phyloP scores from a whole-genome alignment of 768 basidiomycete species.

The Lactarius trivialis region DNA sequence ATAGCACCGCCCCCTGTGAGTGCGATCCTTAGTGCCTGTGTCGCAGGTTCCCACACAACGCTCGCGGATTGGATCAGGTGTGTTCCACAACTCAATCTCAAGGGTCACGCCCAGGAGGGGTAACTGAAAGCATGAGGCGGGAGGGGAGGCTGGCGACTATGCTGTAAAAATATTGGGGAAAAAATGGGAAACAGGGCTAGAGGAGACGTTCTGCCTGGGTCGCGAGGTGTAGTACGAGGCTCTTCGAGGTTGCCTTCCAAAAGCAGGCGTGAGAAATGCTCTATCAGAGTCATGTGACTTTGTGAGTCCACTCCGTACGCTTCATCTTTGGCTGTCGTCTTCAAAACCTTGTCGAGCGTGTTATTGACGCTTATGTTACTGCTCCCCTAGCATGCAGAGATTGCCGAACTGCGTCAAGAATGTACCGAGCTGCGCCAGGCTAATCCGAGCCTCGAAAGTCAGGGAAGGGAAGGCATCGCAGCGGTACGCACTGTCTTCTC shows the following conservation, averaged over 20 bases:
- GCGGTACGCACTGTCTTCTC: too few relatives aligned
- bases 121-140: constrained; percentile 36
- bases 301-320: too few relatives aligned
- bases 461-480: constrained; percentile 61
- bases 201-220: too few relatives aligned
- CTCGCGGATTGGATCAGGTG: constrained; percentile 46
- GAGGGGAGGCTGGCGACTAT: constrained; percentile 34
- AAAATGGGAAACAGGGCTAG: neutral
- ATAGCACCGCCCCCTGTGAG: constrained; percentile 44
- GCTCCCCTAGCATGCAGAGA: too few relatives aligned
- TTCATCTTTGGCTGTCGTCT: too few relatives aligned
- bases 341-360: constrained; percentile 4
- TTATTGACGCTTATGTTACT: neutral
- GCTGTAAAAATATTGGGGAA: constrained; percentile 24
- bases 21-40: constrained; percentile 56
- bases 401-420: constrained; percentile 68
- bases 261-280: too few relatives aligned
- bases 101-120: constrained; percentile 66
- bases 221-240: too few relatives aligned
- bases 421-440: constrained; percentile 69
- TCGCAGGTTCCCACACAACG: constrained; percentile 74
- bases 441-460: constrained; percentile 75
- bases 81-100: constrained; percentile 62
- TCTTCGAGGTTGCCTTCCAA: too few relatives aligned
- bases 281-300: too few relatives aligned